A percentile compares a stretch with the other conserved stretches of the same genome.
phyloP scores from a whole-genome alignment of 148 eudicot species.

The Spergularia bocconei region DNA sequence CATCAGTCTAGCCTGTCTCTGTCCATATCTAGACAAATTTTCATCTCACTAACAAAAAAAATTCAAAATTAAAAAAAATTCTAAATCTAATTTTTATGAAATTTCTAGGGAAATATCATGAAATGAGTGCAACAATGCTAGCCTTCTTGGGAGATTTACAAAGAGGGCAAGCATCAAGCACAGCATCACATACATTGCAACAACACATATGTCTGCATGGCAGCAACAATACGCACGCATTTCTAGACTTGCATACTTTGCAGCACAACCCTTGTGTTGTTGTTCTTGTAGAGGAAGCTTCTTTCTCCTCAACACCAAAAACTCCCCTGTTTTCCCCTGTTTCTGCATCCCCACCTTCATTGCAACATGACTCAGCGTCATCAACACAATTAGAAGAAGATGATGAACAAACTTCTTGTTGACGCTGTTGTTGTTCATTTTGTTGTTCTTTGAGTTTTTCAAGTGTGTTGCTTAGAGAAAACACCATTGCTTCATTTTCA shows the following conservation, averaged over 20 bases:
- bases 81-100: background rate
- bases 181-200: conserved; percentile 57
- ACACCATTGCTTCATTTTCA: conserved; percentile 57
- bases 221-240: conserved; percentile 49
- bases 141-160: conserved; percentile 56
- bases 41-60: background rate
- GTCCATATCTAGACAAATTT: conserved; percentile 18
- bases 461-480: conserved; percentile 37
- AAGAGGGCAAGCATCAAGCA: conserved; percentile 63
- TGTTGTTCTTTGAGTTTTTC: conserved; percentile 46
- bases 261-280: conserved; percentile 36
- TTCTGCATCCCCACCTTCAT: conserved; percentile 10
- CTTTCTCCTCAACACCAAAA: background rate
- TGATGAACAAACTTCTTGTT: conserved; percentile 1
- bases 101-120: background rate
- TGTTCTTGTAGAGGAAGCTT: background rate
- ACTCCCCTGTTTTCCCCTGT: conserved; percentile 10
- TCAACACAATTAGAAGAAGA: conserved; percentile 33
- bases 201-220: conserved; percentile 79
- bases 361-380: conserved; percentile 65
- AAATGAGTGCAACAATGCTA: conserved; percentile 50
- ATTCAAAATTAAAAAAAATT: conserved; percentile 4
- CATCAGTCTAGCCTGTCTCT: conserved; percentile 6
- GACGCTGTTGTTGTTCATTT: background rate
- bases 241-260: conserved; percentile 43